These are phyloP conservation scores for Kuraishia molischiana DNA, from an alignment of 805 yeast genomes.

Conservation along the genomic window DNA sequence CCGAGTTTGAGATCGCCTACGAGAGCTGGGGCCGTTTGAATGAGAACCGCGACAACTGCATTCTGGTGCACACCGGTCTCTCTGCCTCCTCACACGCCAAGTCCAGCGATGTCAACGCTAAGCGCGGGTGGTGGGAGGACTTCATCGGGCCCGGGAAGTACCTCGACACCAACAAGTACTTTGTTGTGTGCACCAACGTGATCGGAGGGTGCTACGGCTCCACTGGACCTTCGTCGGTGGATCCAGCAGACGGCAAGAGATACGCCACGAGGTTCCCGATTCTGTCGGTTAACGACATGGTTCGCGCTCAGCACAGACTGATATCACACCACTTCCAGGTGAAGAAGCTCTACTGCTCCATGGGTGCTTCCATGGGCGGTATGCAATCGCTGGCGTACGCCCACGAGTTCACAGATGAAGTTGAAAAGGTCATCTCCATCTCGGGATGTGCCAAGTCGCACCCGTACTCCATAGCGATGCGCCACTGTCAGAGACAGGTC, in stretches of 20 bases:
- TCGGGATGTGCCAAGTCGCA: constrained; percentile 93
- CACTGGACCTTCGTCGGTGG: constrained; percentile 80
- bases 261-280: constrained; percentile 89
- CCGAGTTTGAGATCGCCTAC: constrained; percentile 75
- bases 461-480: constrained; percentile 88
- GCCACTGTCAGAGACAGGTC: constrained; percentile 89
- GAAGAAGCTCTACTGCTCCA: constrained; percentile 57
- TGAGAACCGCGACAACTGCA: constrained; percentile 53
- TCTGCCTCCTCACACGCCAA: constrained; percentile 93
- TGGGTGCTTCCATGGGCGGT: constrained; percentile 98
- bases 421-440: constrained; percentile 65
- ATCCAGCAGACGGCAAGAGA: constrained; percentile 54
- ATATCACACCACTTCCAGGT: constrained; percentile 56
- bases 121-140: constrained; percentile 93
- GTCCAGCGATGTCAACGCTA: constrained; percentile 58
- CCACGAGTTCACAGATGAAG: constrained; percentile 70
- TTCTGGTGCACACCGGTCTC: constrained; percentile 80
- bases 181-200: constrained; percentile 83
- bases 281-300: constrained; percentile 81
- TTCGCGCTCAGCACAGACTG: constrained; percentile 73
- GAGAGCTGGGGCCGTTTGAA: constrained; percentile 86
- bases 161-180: constrained; percentile 73
- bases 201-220: constrained; percentile 94
- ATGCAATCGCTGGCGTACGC: constrained; percentile 92
- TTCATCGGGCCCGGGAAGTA: constrained; percentile 81